A percentile compares a stretch with the other conserved stretches of the same genome.
phyloP scores from a whole-genome alignment of 345 rosid species.

The Cardamine chenopodiifolia region DNA sequence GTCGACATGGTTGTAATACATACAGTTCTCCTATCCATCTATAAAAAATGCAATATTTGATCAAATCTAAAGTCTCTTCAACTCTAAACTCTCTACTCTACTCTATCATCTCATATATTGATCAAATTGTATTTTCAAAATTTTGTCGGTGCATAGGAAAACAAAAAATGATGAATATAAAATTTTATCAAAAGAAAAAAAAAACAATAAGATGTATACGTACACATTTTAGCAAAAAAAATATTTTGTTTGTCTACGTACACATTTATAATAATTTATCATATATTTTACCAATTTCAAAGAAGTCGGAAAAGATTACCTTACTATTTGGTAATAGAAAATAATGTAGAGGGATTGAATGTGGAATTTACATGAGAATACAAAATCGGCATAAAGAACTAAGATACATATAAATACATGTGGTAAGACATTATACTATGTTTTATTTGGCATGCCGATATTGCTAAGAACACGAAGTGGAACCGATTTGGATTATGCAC shows the following conservation, averaged over 20 bases:
- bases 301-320: too few species aligned
- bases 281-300: too few species aligned
- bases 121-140: neutral
- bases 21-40: neutral
- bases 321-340: too few species aligned
- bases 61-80: neutral
- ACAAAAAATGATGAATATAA: neutral
- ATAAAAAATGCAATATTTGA: too few species aligned
- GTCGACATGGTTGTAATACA: neutral
- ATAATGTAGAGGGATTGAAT: too few species aligned
- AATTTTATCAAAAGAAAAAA: neutral
- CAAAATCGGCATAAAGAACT: too few species aligned
- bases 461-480: constrained; percentile 17
- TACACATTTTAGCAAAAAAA: too few species aligned
- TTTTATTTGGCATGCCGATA: constrained; percentile 29
- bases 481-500: constrained; percentile 33
- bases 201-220: neutral
- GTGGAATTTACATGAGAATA: too few species aligned
- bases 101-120: neutral
- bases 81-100: neutral
- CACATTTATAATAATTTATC: too few species aligned
- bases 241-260: too few species aligned
- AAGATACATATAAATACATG: constrained; percentile 8
- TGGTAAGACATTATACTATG: constrained; percentile 1
- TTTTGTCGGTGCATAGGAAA: neutral